phyloP scores from a whole-genome alignment of 495 filamentous ascomycete genomes.

The Aspergillus ellipticus region DNA sequence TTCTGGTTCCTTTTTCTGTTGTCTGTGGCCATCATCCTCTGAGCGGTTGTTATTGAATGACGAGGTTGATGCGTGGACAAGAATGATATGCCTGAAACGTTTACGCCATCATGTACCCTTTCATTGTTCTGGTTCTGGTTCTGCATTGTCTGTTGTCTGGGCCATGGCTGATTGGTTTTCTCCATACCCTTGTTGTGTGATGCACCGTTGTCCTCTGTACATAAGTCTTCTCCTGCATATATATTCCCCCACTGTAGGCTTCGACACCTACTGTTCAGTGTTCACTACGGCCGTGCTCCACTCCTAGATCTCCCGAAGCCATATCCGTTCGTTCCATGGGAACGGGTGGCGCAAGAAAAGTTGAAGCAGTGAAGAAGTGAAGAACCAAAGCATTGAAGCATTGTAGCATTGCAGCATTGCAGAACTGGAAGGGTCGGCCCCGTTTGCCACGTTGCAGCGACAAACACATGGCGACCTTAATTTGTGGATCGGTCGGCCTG shows the following conservation, averaged over 20 bases:
- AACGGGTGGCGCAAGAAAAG: too few species aligned
- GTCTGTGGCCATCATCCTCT: conserved; percentile 15
- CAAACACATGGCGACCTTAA: background rate
- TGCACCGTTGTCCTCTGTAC: conserved; percentile 19
- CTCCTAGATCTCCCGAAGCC: too few species aligned
- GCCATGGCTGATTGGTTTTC: conserved; percentile 15
- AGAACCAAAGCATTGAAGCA: too few species aligned
- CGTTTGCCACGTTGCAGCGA: too few species aligned
- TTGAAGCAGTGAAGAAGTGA: too few species aligned
- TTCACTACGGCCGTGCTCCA: too few species aligned
- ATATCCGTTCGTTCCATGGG: too few species aligned
- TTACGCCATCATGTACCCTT: conserved; percentile 27
- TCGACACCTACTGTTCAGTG: background rate
- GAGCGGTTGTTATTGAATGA: conserved; percentile 18
- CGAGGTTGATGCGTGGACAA: conserved; percentile 24
- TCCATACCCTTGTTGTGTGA: conserved; percentile 22
- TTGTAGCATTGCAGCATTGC: too few species aligned
- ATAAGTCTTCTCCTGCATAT: conserved; percentile 25
- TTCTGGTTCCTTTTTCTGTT: conserved; percentile 29
- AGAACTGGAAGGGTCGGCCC: too few species aligned
- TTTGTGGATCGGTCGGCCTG: too few species aligned
- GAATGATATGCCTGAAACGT: conserved; percentile 25
- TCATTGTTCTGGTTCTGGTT: conserved; percentile 15
- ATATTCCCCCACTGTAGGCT: conserved; percentile 5
- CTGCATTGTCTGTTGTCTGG: conserved; percentile 13